Percentiles rank a stretch among this genome's conserved stretches.
phyloP scores from a whole-genome alignment of 257 asterid genomes.

The Leptodermis oblonga region DNA sequence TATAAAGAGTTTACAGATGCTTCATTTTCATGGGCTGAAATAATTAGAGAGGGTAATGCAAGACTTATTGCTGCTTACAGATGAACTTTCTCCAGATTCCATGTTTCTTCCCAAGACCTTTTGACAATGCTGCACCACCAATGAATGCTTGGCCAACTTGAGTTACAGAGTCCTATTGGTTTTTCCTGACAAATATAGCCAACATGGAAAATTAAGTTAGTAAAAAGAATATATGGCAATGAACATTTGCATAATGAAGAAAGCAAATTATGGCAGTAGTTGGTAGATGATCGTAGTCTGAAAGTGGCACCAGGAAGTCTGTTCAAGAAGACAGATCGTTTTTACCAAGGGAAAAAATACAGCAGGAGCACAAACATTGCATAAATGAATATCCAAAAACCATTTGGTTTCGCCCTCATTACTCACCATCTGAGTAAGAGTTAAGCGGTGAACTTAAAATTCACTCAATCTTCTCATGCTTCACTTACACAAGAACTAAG shows the following conservation, averaged over 20 bases:
- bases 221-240: not conserved
- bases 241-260: not conserved
- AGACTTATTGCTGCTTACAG: constrained; percentile 37
- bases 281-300: not conserved
- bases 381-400: not conserved
- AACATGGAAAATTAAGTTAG: not conserved
- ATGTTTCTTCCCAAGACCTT: constrained; percentile 26
- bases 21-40: constrained; percentile 41
- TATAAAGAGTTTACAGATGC: constrained; percentile 37
- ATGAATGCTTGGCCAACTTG: not conserved
- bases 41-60: constrained; percentile 30
- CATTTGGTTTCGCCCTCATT: not conserved
- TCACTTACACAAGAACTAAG: no score
- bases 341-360: not conserved
- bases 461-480: not conserved
- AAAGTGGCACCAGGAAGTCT: not conserved
- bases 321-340: not conserved
- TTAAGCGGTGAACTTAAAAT: not conserved
- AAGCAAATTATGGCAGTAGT: not conserved
- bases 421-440: not conserved
- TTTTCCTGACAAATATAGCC: constrained; percentile 11
- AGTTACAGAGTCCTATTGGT: not conserved
- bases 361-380: not conserved
- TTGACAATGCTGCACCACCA: not conserved
- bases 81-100: constrained; percentile 55